Evolutionary conservation across 495 filamentous ascomycete species (phyloP).

Genomic region (Corynascus novoguineensis): DNA sequence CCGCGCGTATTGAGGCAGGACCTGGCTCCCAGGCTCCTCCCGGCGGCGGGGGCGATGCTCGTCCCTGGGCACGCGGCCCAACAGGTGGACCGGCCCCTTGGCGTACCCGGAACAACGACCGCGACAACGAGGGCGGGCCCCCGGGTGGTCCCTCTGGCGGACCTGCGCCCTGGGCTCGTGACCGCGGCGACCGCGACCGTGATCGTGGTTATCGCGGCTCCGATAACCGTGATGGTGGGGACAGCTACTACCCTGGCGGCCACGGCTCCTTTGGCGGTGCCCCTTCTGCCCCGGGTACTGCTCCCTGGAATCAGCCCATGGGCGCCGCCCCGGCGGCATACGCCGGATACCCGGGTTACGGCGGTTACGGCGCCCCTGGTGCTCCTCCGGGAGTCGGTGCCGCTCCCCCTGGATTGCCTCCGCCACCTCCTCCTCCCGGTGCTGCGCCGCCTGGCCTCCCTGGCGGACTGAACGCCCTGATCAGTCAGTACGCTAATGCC

Average conservation of each 20-base stretch:
- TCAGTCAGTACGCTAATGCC: constrained; percentile 59
- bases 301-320: constrained; percentile 65
- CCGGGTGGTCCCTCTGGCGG: constrained; percentile 32
- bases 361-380: constrained; percentile 56
- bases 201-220: constrained; percentile 24
- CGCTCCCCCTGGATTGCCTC: constrained; percentile 51
- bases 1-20: constrained; percentile 82
- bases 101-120: constrained; percentile 45
- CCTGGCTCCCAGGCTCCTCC: constrained; percentile 50
- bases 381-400: constrained; percentile 54
- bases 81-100: constrained; percentile 84
- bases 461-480: constrained; percentile 55
- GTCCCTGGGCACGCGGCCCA: constrained; percentile 90
- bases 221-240: constrained; percentile 22
- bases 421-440: constrained; percentile 58
- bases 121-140: constrained; percentile 36
- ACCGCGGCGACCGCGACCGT: constrained; percentile 46
- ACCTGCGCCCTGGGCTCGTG: constrained; percentile 52
- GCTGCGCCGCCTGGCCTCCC: constrained; percentile 60
- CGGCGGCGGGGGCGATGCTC: constrained; percentile 47
- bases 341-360: constrained; percentile 53
- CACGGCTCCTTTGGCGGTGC: constrained; percentile 32
- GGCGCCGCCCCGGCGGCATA: constrained; percentile 49
- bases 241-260: constrained; percentile 50
- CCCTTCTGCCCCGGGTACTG: constrained; percentile 45